A percentile compares a stretch with the other conserved stretches of the same genome.
Conservation (phyloP, 331 rosid genomes). For the Stylosanthes scabra region DNA sequence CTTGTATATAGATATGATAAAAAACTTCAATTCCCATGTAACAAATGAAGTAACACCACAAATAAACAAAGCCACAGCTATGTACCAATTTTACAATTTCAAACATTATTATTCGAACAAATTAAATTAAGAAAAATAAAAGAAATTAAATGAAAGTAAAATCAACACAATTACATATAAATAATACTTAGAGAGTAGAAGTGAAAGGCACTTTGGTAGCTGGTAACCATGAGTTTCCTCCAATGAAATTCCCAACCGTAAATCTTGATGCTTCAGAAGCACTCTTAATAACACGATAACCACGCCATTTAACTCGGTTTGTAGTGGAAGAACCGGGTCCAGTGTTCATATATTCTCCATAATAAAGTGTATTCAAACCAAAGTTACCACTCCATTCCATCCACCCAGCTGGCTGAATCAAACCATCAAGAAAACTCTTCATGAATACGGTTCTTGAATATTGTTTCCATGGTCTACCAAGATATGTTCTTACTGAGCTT, state of each 20-base stretch:
- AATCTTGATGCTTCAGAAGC: slow-evolving; percentile 50
- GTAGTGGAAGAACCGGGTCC: slow-evolving; percentile 46
- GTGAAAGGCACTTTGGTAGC: slow-evolving; percentile 50
- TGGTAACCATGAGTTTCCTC: slow-evolving; percentile 50
- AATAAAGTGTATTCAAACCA: slow-evolving; percentile 41
- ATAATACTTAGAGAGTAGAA: not conserved
- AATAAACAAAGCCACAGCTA: no score
- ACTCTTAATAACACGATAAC: slow-evolving; percentile 35
- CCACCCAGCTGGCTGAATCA: slow-evolving; percentile 35
- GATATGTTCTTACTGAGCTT: slow-evolving; percentile 7
- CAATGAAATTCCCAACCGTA: slow-evolving; percentile 35
- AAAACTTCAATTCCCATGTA: no score
- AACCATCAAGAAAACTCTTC: slow-evolving; percentile 35
- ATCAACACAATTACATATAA: not conserved
- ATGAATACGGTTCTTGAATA: slow-evolving; percentile 37
- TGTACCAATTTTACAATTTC: no score
- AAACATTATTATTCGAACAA: not conserved
- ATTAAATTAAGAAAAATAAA: not conserved
- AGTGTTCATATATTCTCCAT: slow-evolving; percentile 48
- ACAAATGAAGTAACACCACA: not conserved
- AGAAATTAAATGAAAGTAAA: not conserved
- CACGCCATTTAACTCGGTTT: slow-evolving; percentile 44
- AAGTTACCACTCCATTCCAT: slow-evolving; percentile 42
- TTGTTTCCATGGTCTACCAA: slow-evolving; percentile 41
- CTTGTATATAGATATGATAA: no score